Percentiles rank a stretch among this genome's conserved stretches.
phyloP scores from a whole-genome alignment of 1,284 basidiomycete genomes.

The Trichosporon ovoides region DNA sequence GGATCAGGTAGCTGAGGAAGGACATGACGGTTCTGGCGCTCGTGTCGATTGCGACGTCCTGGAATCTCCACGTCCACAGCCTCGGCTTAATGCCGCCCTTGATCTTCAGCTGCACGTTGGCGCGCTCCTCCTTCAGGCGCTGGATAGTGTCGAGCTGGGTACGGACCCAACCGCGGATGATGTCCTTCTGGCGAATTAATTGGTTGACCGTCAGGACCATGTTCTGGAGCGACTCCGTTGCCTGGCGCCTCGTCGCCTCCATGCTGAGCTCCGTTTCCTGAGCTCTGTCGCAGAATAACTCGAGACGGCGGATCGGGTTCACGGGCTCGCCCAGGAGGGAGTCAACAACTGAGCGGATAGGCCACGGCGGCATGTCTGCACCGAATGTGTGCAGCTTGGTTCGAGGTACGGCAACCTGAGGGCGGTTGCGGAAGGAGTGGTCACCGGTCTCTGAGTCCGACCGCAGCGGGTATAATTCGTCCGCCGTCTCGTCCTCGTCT shows the following conservation, averaged over 20 bases:
- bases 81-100: slow-evolving; percentile 14
- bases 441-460: slow-evolving; percentile 5
- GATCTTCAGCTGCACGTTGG: slow-evolving; percentile 12
- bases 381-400: slow-evolving; percentile 16
- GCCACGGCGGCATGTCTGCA: slow-evolving; percentile 23
- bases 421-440: not conserved
- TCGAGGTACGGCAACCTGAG: slow-evolving; percentile 10
- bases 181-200: slow-evolving; percentile 29
- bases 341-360: slow-evolving; percentile 30
- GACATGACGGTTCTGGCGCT: slow-evolving; percentile 9
- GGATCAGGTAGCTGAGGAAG: slow-evolving; percentile 6
- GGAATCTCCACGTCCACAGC: slow-evolving; percentile 8
- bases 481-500: slow-evolving; percentile 10
- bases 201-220: slow-evolving; percentile 27
- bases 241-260: slow-evolving; percentile 4
- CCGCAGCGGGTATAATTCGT: slow-evolving; percentile 2
- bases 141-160: slow-evolving; percentile 15
- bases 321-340: slow-evolving; percentile 23
- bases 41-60: slow-evolving; percentile 14
- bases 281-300: slow-evolving; percentile 22
- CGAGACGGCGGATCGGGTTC: slow-evolving; percentile 29
- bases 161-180: slow-evolving; percentile 27
- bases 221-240: slow-evolving; percentile 17
- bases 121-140: slow-evolving; percentile 8
- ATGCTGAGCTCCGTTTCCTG: slow-evolving; percentile 8